These are phyloP conservation scores for Telopea speciosissima DNA, from an alignment of 177 flowering plant genomes.

Conservation along the genomic window DNA sequence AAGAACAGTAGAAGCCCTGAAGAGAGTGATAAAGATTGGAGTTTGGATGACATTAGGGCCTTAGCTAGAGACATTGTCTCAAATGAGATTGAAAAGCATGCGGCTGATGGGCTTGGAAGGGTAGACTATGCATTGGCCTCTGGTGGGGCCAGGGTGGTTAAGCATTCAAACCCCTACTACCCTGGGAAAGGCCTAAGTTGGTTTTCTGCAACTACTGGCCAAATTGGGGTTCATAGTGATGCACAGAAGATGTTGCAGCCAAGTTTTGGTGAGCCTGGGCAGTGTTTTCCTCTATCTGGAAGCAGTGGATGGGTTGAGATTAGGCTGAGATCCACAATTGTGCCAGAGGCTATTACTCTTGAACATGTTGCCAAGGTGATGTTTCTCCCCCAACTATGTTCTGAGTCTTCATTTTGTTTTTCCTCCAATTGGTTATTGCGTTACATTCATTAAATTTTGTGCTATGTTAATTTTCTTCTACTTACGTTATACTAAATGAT, in stretches of 20 bases:
- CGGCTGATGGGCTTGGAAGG: neutral
- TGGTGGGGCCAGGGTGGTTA: neutral
- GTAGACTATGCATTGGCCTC: neutral
- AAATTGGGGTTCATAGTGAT: neutral
- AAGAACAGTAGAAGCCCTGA: neutral
- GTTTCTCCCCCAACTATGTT: neutral
- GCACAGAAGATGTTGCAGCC: neutral
- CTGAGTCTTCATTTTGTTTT: neutral
- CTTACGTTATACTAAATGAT: too few relatives aligned
- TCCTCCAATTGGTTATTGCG: neutral
- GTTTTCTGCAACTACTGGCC: neutral
- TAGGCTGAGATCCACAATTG: neutral
- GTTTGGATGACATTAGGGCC: neutral
- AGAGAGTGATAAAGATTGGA: neutral
- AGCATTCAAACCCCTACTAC: neutral
- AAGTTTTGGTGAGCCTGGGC: neutral
- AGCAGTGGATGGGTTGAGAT: neutral
- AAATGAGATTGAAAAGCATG: neutral
- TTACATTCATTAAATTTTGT: neutral
- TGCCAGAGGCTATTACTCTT: neutral
- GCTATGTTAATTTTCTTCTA: too few relatives aligned
- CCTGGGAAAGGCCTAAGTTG: neutral
- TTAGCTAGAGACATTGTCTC: neutral
- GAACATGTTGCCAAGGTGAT: neutral
- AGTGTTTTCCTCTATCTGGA: neutral